Evolutionary conservation across 768 basidiomycete genomes (phyloP), one percentile per base, ranked within the genome.

Genomic region (Mycena capillaripes): DNA sequence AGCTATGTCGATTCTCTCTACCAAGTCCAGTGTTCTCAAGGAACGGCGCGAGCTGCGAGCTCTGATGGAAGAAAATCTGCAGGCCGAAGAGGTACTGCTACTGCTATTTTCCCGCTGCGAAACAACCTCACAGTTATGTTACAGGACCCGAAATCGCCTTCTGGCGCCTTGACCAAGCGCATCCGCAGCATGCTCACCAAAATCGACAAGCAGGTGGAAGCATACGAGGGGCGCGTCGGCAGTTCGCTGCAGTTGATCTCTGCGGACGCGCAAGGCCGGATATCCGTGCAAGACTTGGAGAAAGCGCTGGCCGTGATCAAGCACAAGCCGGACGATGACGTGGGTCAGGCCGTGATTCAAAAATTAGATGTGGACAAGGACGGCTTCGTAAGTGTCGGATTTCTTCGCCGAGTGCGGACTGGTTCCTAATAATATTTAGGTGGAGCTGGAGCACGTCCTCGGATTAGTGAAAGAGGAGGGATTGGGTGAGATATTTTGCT

Each of bases 331-430:
- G 93, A 95, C 67, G 95, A 97, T 65, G 93, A 96, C 72, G 92
- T 95, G 19, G 95, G 95, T 27, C 91, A 93, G 71, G 91, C 90
- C 25, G 92, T 99, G 60, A 91, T 97, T 63, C 91, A 95, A 79
- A 99, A 99, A 82, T 84, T 99, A 77, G 98, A 99, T 80, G 94
- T 95, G 12, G 97, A 99, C 83, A 91, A 95, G 82, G 97, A 99
- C 79, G 97, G 97, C 0, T 97, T 91, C 78, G 97, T 75, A 23
- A 71, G 73, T 68, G 14, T 38, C 12, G 10, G 14, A 23, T 23
- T 48, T 36, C 10, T 17, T 38, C 23, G 34, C 17, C 4, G 23
- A 42, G 4, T 9, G 1, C 23, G 42, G 57, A 32, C 30, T 42
- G 30, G 32, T 46, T 12, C 36, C 30, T 21, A 38, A 55, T 17